Base-by-base conservation (phyloP, 2,329 filamentous ascomycete species). In the Exophiala alcalophila region DNA sequence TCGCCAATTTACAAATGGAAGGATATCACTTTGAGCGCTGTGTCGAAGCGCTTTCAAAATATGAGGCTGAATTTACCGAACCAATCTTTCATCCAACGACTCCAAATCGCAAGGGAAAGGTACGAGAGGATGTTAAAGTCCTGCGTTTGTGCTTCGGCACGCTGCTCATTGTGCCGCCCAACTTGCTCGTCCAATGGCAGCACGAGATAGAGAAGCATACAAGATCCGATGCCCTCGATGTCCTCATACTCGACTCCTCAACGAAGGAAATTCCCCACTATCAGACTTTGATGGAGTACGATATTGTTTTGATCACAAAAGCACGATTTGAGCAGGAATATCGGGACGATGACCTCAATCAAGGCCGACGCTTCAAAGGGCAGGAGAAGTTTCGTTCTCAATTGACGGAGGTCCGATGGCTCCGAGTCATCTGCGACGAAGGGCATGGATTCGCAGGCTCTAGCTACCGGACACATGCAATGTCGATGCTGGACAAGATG, bases 401-500 rank as follows among this genome's bases (percentile, higher is more conserved):
- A 0, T 64, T 96, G 12, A 79, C 80, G 26, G 65, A 77, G 5
- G 64, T 96, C 3, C 88, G 87, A 55, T 95, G 91, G 75, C 83
- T 95, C 56, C 77, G 91, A 1, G 82, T 94, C 32, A 90, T 97
- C 31, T 84, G 94, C 12, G 91, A 97, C 52, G 91, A 96, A 70
- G 91, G 91, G 0, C 89, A 96, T 61, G 84, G 78, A 46, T 81
- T 95, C 45, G 86, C 87, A 0, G 83, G 85, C 25, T 77, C 77
- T 4, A 68, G 69, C 7, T 70, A 69, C 37, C 78, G 72, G 53
- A 87, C 80, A 1, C 75, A 70, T 31, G 76, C 78, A 21, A 70
- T 77, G 4, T 61, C 72, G 11, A 68, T 81, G 6, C 66, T 79
- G 4, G 65, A 74, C 24, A 66, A 72, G 36, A 69, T 82, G 16